Conservation (phyloP, 2,329 filamentous ascomycete species). For the Metarhizium guizhouense region DNA sequence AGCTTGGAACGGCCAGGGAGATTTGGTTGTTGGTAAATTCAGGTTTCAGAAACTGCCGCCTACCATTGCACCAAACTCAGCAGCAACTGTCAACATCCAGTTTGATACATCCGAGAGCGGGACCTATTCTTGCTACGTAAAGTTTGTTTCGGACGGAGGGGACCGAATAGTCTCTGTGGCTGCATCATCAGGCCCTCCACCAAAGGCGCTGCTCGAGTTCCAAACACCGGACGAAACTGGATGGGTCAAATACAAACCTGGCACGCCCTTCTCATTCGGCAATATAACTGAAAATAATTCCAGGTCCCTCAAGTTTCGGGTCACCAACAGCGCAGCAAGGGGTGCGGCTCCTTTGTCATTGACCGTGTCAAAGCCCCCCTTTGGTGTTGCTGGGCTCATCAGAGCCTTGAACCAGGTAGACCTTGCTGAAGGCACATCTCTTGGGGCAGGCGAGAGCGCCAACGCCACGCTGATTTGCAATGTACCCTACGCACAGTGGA, state of each 20-base stretch:
- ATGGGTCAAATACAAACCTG: constrained; percentile 38
- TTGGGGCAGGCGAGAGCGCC: constrained; percentile 39
- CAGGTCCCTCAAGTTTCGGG: constrained; percentile 37
- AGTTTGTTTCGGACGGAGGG: constrained; percentile 39
- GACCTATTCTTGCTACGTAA: constrained; percentile 40
- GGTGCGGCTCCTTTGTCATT: constrained; percentile 40
- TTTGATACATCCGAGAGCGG: constrained; percentile 38
- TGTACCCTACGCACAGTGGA: constrained; percentile 48
- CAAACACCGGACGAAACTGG: constrained; percentile 39
- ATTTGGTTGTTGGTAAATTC: constrained; percentile 36
- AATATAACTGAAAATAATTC: constrained; percentile 44
- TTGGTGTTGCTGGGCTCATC: constrained; percentile 44
- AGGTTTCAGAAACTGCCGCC: constrained; percentile 37
- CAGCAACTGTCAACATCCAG: constrained; percentile 31
- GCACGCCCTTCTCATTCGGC: constrained; percentile 42
- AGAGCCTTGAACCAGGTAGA: constrained; percentile 46
- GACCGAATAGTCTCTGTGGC: constrained; percentile 37
- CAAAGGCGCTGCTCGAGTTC: constrained; percentile 44
- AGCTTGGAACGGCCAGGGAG: constrained; percentile 24
- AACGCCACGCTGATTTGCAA: constrained; percentile 46
- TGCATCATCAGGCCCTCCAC: constrained; percentile 38
- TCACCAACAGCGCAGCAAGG: constrained; percentile 40
- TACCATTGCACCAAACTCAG: constrained; percentile 29
- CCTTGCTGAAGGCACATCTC: constrained; percentile 44
- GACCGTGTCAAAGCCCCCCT: constrained; percentile 53